Evolutionary conservation across 179 eudicot species (phyloP).

Genomic region (Corrigiola litoralis): DNA sequence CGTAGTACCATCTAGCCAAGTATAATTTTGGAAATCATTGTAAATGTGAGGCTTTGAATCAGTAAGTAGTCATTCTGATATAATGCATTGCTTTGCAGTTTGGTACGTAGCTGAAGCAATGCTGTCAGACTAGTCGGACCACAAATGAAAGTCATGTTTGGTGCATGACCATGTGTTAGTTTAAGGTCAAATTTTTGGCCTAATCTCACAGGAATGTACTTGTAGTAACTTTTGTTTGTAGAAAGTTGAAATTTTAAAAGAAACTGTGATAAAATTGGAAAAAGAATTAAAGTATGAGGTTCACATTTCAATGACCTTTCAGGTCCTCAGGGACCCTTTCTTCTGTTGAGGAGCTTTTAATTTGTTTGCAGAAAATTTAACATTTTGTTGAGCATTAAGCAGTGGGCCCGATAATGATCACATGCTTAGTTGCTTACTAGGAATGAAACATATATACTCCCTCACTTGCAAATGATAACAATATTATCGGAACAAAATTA

Average conservation of each 20-base stretch:
- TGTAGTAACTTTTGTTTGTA: too few species aligned
- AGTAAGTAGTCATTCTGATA: too few species aligned
- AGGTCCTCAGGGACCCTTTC: too few species aligned
- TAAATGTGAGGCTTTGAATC: too few species aligned
- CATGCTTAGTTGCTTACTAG: not conserved
- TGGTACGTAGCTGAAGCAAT: not conserved
- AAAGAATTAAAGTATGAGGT: too few species aligned
- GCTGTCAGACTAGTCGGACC: conserved; percentile 9
- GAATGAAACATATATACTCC: too few species aligned
- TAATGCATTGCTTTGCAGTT: too few species aligned
- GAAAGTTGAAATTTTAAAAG: not conserved
- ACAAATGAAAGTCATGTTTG: not conserved
- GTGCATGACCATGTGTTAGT: not conserved
- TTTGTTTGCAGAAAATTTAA: not conserved
- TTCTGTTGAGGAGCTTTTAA: not conserved
- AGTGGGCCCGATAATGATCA: conserved; percentile 8
- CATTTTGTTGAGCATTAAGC: not conserved
- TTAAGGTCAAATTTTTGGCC: not conserved
- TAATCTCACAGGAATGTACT: not conserved
- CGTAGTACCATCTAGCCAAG: not conserved
- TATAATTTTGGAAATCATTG: too few species aligned
- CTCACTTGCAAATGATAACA: too few species aligned
- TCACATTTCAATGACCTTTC: too few species aligned
- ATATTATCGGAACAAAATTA: too few species aligned
- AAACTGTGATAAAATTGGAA: not conserved